Evolutionary conservation across 345 rosid species (phyloP), one percentile per base, ranked within the genome.

Genomic region (Camelina laxa): DNA sequence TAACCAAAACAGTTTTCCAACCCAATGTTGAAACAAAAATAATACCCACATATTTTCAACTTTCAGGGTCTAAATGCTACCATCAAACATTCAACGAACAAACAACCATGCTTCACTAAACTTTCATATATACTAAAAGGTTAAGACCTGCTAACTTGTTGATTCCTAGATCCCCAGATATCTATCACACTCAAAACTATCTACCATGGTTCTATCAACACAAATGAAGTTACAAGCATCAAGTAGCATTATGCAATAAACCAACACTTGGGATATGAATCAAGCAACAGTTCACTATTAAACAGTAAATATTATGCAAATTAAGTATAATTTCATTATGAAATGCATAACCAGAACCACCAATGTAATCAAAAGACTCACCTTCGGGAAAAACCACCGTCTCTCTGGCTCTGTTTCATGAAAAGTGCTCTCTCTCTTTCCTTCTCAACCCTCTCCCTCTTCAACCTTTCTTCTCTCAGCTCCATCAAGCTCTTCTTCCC

Each of bases 371-470:
- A 53, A 67, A 67, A 68, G 14, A 42, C 62, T 83, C 73, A 85
- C 89, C 93, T 82, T 66, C 83, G 69, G 35, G 85, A 87, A 70
- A 82, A 85, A 9, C 84, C 80, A 67, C 84, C 79, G 30, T 50
- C 83, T 78, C 65, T 82, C 42, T 67, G 81, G 67, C 82, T 87
- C 79, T 83, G 85, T 79, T 84, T 86, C 65, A 73, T 58, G 36
- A 87, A 48, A 80, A 89, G 79, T 7, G 85, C 84, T 11, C 81
- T 78, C 69, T 82, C 89, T 49, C 96, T 89, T 69, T 88, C 91
- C 82, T 88, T 93, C 85, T 91, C 98, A 59, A 30, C 30, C 72
- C 55, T 84, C 79, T 94, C 98, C 85, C 95, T 90, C 61, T 83
- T 86, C 80, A 86, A 70, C 39, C 97, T 65, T 65, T 92, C 97